Conservation (phyloP, 139 green algal genomes). For the Chlorella sp. region DNA sequence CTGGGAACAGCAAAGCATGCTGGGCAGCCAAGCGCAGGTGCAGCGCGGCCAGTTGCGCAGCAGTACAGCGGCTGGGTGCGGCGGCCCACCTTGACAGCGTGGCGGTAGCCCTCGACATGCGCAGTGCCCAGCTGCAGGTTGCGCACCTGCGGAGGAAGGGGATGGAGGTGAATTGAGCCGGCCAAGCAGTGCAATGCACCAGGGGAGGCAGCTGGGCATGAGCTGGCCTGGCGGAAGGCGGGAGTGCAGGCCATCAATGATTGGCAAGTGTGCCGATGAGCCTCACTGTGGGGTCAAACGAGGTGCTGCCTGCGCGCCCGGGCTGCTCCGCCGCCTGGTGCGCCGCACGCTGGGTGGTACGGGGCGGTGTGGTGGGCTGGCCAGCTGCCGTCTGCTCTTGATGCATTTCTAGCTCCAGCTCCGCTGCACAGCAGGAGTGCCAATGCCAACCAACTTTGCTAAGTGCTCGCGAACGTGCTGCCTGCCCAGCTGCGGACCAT, state of each 20-base stretch:
- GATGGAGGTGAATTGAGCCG: too few species aligned
- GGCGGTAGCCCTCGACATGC: neutral
- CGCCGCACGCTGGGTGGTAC: neutral
- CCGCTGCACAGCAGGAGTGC: neutral
- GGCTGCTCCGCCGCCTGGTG: neutral
- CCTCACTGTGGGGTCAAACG: constrained; percentile 19
- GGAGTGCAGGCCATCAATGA: too few species aligned
- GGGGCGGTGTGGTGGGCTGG: constrained; percentile 3
- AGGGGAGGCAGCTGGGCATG: too few species aligned
- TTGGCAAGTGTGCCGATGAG: too few species aligned
- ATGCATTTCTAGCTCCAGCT: constrained; percentile 13
- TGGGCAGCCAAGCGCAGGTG: neutral
- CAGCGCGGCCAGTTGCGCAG: neutral
- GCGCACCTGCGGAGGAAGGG: neutral
- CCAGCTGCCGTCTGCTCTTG: constrained; percentile 4
- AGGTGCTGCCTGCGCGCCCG: neutral
- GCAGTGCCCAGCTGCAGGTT: constrained; percentile 6
- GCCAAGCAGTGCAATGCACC: too few species aligned
- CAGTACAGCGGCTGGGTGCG: neutral
- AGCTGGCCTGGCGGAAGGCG: too few species aligned
- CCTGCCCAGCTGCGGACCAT: too few species aligned
- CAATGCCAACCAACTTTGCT: too few species aligned
- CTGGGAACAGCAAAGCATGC: neutral
- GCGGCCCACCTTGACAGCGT: constrained; percentile 13
- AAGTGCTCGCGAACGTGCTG: too few species aligned